Percentiles rank a stretch among this genome's conserved stretches.
Evolutionary conservation across 768 basidiomycete species (phyloP).

Genomic region (Lentinula boryana): DNA sequence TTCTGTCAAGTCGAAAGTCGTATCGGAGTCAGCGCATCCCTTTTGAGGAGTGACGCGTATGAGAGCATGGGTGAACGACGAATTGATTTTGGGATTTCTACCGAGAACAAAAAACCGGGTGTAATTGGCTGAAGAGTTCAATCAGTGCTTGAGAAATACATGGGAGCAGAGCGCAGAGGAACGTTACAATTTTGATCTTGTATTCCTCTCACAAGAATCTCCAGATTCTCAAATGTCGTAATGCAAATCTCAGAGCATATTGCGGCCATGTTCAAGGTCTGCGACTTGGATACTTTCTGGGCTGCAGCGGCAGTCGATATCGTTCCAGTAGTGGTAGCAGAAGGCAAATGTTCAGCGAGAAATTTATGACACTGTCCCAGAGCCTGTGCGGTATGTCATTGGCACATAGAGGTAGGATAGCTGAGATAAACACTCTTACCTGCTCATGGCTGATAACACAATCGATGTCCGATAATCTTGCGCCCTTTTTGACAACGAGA

Average conservation of each 20-base stretch:
- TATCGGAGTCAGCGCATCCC: not conserved
- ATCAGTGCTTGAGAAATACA: not conserved
- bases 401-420: not conserved
- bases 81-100: conserved; percentile 21
- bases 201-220: conserved; percentile 55
- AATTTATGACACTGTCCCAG: conserved; percentile 68
- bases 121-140: conserved; percentile 43
- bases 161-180: not conserved
- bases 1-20: not conserved
- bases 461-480: conserved; percentile 46
- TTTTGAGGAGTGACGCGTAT: not conserved
- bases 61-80: conserved; percentile 11
- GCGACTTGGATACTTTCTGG: conserved; percentile 30
- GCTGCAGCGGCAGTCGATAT: conserved; percentile 74
- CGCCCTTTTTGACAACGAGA: conserved; percentile 57
- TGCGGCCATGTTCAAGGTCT: conserved; percentile 51
- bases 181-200: conserved; percentile 52
- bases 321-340: conserved; percentile 46
- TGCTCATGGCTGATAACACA: conserved; percentile 76
- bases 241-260: conserved; percentile 68
- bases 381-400: not conserved
- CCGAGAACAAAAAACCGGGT: conserved; percentile 66
- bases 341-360: conserved; percentile 46
- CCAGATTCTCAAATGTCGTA: conserved; percentile 53
- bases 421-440: conserved; percentile 27